Base-by-base conservation (phyloP, 176 grass and related monocot species). In the Stipa capillata region DNA sequence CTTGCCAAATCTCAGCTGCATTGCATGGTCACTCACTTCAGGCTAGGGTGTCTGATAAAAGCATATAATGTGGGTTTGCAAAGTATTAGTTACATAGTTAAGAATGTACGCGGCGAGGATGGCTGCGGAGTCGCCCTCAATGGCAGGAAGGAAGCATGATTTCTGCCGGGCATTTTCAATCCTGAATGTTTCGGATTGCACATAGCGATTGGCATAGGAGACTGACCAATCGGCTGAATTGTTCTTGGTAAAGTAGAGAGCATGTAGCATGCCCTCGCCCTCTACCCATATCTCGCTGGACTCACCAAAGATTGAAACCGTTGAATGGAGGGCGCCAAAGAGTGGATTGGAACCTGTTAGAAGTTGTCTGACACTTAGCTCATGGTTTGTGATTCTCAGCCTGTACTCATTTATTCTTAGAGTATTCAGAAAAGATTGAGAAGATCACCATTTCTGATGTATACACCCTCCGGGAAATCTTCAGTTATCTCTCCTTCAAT, bases 181-280 rank as follows among this genome's bases (percentile, higher is more conserved):
- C 52, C 24, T 44, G 40, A 90, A 66, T 32, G 83, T 90, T 33
- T 90, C 79, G 0, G 83, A 90, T 34, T 63, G 65, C 40, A 86
- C 83, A 4, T 82, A 90, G 17, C 83, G 66, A 37, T 79, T 90
- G 10, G 74, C 60, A 16, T 83, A 90, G 25, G 58, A 78, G 55
- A 86, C 0, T 3, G 56, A 77, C 83, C 79, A 90, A 23, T 8
- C 27, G 13, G 2, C 59, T 4, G 41, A 41, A 31, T 0, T 23
- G 21, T 40, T 81, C 41, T 82, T 89, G 67, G 73, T 50, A 50
- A 86, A 63, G 67, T 78, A 86, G 59, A 90, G 34, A 27, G 83
- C 83, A 21, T 83, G 88, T 31, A 90, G 88, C 88, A 90, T 90
- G 73, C 88, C 83, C 41, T 86, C 79, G 0, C 83, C 88, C 63